These are phyloP conservation scores for Rhodosporidiobolus odoratus DNA, from an alignment of 768 basidiomycete genomes.

Conservation along the genomic window DNA sequence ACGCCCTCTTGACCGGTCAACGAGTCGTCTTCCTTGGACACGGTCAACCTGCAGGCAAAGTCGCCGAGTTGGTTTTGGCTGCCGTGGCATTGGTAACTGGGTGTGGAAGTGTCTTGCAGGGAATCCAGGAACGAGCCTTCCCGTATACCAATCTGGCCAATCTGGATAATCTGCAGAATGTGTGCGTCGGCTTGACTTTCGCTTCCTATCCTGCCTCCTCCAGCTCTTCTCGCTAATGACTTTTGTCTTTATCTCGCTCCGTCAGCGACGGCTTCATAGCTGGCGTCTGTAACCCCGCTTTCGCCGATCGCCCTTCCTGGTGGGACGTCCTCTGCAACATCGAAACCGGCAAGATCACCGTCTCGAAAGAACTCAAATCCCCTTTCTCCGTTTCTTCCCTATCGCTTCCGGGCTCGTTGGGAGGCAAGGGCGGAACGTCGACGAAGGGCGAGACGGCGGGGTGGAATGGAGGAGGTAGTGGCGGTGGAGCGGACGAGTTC, in stretches of 20 bases:
- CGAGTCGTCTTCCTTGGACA: constrained; percentile 94
- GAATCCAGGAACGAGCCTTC: constrained; percentile 85
- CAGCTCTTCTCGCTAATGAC: background rate
- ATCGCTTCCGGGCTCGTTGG: background rate
- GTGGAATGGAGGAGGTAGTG: constrained; percentile 18
- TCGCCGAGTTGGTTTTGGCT: constrained; percentile 84
- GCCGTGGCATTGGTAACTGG: constrained; percentile 91
- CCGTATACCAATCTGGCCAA: constrained; percentile 83
- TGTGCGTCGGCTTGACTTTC: constrained; percentile 55
- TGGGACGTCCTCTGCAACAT: constrained; percentile 96
- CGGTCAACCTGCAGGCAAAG: constrained; percentile 78
- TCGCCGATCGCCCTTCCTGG: constrained; percentile 66
- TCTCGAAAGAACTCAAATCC: constrained; percentile 73
- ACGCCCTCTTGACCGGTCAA: constrained; percentile 89
- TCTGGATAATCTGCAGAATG: constrained; percentile 80
- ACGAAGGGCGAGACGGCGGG: constrained; percentile 19
- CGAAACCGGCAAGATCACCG: constrained; percentile 74
- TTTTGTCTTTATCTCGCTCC: constrained; percentile 2
- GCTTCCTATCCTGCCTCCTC: background rate
- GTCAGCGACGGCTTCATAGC: constrained; percentile 87
- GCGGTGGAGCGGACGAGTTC: constrained; percentile 42
- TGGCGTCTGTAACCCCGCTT: constrained; percentile 95
- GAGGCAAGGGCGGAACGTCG: background rate
- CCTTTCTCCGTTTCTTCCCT: constrained; percentile 43
- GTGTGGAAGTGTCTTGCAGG: constrained; percentile 70